Percentiles rank a stretch among this genome's conserved stretches.
These are phyloP conservation scores for Fibroporia radiculosa DNA, from an alignment of 768 basidiomycete species.

Conservation along the genomic window DNA sequence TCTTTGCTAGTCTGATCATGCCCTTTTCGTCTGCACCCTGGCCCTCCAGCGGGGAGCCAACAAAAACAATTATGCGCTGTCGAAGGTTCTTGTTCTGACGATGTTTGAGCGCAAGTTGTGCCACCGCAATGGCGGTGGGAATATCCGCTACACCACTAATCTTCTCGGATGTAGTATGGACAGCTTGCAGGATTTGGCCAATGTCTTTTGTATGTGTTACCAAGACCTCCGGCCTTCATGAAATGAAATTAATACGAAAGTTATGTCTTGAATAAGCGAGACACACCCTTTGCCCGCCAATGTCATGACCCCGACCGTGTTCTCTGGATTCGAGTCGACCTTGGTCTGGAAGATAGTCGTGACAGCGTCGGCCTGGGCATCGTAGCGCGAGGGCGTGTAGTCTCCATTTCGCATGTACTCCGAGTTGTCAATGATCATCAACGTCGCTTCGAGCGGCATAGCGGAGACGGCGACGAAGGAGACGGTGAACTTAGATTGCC, in stretches of 20 bases:
- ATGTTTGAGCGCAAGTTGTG: constrained; percentile 95
- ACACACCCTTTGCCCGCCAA: constrained; percentile 92
- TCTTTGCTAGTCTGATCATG: constrained; percentile 88
- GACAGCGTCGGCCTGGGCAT: constrained; percentile 88
- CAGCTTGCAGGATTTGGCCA: constrained; percentile 79
- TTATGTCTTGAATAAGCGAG: neutral
- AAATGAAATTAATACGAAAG: neutral
- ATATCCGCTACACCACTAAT: constrained; percentile 83
- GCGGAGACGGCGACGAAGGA: constrained; percentile 20
- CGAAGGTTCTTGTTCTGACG: constrained; percentile 97
- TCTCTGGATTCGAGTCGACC: constrained; percentile 94
- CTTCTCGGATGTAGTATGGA: constrained; percentile 63
- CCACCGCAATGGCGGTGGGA: constrained; percentile 85
- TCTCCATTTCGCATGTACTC: constrained; percentile 97
- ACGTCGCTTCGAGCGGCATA: constrained; percentile 97
- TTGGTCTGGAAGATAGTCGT: constrained; percentile 87
- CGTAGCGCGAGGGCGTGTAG: constrained; percentile 79
- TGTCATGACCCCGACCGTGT: constrained; percentile 95
- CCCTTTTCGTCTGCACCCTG: constrained; percentile 65
- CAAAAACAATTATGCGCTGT: constrained; percentile 91
- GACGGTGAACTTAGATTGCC: neutral
- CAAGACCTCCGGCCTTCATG: constrained; percentile 80
- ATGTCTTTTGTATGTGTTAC: constrained; percentile 94
- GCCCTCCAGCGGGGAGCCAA: constrained; percentile 80
- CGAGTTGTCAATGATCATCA: constrained; percentile 97